phyloP scores from a whole-genome alignment of 306 rosid species.

The Elaeagnus macrophylla region DNA sequence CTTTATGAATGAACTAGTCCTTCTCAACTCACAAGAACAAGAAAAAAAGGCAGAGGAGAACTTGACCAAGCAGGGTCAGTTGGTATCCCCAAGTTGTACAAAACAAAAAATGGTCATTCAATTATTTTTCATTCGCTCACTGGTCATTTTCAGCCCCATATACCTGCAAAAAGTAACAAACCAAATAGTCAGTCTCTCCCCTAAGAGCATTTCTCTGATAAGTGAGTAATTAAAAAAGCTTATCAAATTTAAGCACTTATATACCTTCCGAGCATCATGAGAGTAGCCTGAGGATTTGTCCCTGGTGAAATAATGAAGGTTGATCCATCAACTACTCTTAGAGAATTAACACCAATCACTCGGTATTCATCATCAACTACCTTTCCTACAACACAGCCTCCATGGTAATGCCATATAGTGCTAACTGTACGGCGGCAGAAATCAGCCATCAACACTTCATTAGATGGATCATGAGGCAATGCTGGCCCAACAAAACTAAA shows the following conservation, averaged over 20 bases:
- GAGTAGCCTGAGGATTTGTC: slow-evolving; percentile 91
- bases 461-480: slow-evolving; percentile 37
- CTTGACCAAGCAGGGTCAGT: no score
- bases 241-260: neutral
- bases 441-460: slow-evolving; percentile 44
- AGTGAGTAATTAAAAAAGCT: neutral
- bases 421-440: slow-evolving; percentile 70
- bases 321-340: slow-evolving; percentile 79
- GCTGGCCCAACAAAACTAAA: slow-evolving; percentile 73
- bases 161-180: slow-evolving; percentile 36
- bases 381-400: slow-evolving; percentile 75
- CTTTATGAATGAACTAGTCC: no score
- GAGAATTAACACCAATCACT: slow-evolving; percentile 44
- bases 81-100: no score
- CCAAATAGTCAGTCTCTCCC: slow-evolving; percentile 3
- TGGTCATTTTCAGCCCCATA: slow-evolving; percentile 39
- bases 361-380: slow-evolving; percentile 56
- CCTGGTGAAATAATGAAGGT: slow-evolving; percentile 69
- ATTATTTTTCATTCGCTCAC: slow-evolving; percentile 25
- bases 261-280: slow-evolving; percentile 84
- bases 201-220: neutral
- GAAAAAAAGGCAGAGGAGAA: no score
- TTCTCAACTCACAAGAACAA: no score
- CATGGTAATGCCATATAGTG: slow-evolving; percentile 95
- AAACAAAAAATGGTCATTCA: slow-evolving; percentile 11